Conservation (phyloP, 2,329 filamentous ascomycete species). For the Cryphonectria japonica region DNA sequence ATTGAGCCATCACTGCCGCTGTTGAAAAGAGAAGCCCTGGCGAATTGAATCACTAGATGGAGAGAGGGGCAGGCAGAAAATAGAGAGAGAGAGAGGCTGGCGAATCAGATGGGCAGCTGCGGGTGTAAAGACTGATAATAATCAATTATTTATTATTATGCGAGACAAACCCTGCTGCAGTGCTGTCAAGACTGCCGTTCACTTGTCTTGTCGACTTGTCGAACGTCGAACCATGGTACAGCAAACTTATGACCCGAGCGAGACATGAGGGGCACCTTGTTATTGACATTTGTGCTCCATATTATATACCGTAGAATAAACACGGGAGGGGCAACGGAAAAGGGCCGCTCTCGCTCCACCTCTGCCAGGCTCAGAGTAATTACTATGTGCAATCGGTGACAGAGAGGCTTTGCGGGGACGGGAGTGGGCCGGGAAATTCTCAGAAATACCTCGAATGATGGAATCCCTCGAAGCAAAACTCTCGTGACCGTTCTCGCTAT, state of each 20-base stretch:
- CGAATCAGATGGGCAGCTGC: not conserved
- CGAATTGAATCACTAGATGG: not conserved
- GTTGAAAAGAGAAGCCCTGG: too few species aligned
- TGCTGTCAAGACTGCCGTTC: not conserved
- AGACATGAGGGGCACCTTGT: not conserved
- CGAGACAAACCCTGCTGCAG: not conserved
- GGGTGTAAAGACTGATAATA: not conserved
- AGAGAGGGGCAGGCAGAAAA: too few species aligned
- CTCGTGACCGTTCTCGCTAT: slow-evolving; percentile 6
- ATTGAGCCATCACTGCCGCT: not conserved
- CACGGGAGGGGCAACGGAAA: not conserved
- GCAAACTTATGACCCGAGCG: not conserved
- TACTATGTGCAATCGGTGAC: not conserved
- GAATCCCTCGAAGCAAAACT: slow-evolving; percentile 1
- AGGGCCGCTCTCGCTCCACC: not conserved
- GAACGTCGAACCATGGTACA: not conserved
- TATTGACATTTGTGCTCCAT: not conserved
- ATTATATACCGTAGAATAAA: not conserved
- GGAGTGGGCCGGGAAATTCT: not conserved
- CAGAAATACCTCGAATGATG: slow-evolving; percentile 3
- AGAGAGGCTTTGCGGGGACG: not conserved
- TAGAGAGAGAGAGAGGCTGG: not conserved
- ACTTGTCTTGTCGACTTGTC: not conserved
- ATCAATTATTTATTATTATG: not conserved
- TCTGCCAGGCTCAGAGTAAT: not conserved